A percentile compares a stretch with the other conserved stretches of the same genome.
Conservation (phyloP, 768 basidiomycete genomes). For the Saitozyma podzolica region DNA sequence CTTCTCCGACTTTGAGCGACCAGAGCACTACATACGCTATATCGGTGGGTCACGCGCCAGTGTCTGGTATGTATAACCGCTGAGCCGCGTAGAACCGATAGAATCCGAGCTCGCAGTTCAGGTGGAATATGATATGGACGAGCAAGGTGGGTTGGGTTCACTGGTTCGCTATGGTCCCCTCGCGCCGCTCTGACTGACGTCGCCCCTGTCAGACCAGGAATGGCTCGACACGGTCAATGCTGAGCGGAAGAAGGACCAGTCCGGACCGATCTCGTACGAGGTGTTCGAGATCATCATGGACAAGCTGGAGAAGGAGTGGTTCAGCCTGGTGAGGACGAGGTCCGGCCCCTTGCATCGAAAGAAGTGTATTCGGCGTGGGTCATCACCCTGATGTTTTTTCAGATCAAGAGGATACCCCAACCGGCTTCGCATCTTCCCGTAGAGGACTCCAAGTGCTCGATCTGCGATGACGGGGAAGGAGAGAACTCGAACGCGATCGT, state of each 20-base stretch:
- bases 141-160: slow-evolving; percentile 68
- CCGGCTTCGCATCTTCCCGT: slow-evolving; percentile 80
- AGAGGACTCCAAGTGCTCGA: slow-evolving; percentile 93
- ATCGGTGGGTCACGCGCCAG: slow-evolving; percentile 63
- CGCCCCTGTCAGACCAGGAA: slow-evolving; percentile 69
- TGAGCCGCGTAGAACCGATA: slow-evolving; percentile 67
- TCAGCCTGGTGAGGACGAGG: slow-evolving; percentile 80
- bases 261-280: slow-evolving; percentile 74
- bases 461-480: slow-evolving; percentile 97
- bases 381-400: background rate
- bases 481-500: slow-evolving; percentile 99
- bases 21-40: slow-evolving; percentile 86
- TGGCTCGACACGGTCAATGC: slow-evolving; percentile 86
- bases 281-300: slow-evolving; percentile 96
- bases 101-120: slow-evolving; percentile 88
- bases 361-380: background rate
- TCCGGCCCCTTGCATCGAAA: background rate
- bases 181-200: background rate
- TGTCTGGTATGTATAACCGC: background rate
- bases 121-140: slow-evolving; percentile 99
- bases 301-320: slow-evolving; percentile 98
- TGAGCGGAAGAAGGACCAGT: slow-evolving; percentile 70
- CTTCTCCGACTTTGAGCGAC: slow-evolving; percentile 63
- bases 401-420: slow-evolving; percentile 94
- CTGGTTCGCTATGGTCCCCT: background rate